Conservation (phyloP, 192 early-diverging fungal genomes). For the Backusella psychrophila region DNA sequence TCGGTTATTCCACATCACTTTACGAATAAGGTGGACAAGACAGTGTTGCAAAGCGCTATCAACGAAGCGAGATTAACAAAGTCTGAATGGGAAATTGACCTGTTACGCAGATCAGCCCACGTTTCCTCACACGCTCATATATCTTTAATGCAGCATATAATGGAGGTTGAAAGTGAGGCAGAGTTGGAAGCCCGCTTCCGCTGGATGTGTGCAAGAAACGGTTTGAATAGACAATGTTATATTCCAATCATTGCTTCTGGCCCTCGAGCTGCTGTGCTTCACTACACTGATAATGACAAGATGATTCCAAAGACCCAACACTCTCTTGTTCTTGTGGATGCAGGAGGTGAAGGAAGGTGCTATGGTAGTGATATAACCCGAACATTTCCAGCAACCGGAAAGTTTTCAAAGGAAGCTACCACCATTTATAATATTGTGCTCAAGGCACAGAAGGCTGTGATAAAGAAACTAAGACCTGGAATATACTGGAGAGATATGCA, state of each 20-base stretch:
- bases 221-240: constrained; percentile 78
- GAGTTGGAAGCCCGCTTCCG: constrained; percentile 79
- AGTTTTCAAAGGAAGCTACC: constrained; percentile 69
- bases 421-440: constrained; percentile 83
- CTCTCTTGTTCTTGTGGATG: constrained; percentile 80
- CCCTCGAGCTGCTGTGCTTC: constrained; percentile 72
- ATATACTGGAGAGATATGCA: constrained; percentile 93
- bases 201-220: constrained; percentile 65
- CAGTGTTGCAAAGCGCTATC: constrained; percentile 50
- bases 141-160: constrained; percentile 67
- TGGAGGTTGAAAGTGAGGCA: constrained; percentile 62
- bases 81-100: constrained; percentile 66
- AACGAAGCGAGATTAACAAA: constrained; percentile 82
- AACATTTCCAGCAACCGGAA: constrained; percentile 77
- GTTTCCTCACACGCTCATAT: constrained; percentile 79
- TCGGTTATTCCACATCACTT: constrained; percentile 18
- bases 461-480: constrained; percentile 66
- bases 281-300: constrained; percentile 81
- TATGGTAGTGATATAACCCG: constrained; percentile 94
- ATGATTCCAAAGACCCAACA: constrained; percentile 34
- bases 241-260: constrained; percentile 82
- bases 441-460: constrained; percentile 75
- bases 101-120: constrained; percentile 73
- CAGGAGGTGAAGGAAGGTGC: constrained; percentile 72
- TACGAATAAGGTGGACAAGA: constrained; percentile 17